Conservation (phyloP, 2,329 filamentous ascomycete species). For the Ascochyta rabiei region DNA sequence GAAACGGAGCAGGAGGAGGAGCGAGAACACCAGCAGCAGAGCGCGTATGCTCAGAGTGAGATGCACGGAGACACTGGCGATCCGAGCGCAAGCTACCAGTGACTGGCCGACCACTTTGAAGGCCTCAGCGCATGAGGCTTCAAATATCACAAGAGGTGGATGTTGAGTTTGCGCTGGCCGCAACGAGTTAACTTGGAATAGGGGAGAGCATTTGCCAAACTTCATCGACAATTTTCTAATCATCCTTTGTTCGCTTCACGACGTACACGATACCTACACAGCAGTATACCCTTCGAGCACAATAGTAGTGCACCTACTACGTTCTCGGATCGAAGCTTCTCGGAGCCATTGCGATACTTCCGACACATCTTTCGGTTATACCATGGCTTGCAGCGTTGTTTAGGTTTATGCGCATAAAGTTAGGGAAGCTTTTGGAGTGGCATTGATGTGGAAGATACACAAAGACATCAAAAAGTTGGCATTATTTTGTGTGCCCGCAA, state of each 20-base stretch:
- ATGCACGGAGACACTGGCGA: slow-evolving; percentile 40
- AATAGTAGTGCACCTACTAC: slow-evolving; percentile 13
- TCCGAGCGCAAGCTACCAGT: slow-evolving; percentile 41
- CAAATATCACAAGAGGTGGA: slow-evolving; percentile 5
- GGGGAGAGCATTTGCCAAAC: slow-evolving; percentile 7
- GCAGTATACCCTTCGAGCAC: slow-evolving; percentile 9
- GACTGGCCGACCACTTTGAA: slow-evolving; percentile 40
- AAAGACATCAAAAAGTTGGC: not conserved
- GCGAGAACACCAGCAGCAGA: slow-evolving; percentile 30
- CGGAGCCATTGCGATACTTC: slow-evolving; percentile 13
- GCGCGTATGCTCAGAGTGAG: slow-evolving; percentile 41
- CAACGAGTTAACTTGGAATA: not conserved
- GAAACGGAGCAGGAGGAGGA: slow-evolving; percentile 36
- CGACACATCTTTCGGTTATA: slow-evolving; percentile 13
- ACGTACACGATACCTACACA: slow-evolving; percentile 15
- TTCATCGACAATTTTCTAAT: slow-evolving; percentile 15
- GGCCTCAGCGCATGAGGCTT: slow-evolving; percentile 13
- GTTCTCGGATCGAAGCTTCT: slow-evolving; percentile 14
- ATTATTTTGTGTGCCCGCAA: not conserved
- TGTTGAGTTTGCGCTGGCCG: slow-evolving; percentile 14
- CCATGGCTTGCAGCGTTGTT: slow-evolving; percentile 16
- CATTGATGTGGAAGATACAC: slow-evolving; percentile 13
- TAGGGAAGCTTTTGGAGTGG: not conserved
- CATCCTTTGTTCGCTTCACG: slow-evolving; percentile 13
- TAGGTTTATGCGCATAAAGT: slow-evolving; percentile 6